These are phyloP conservation scores for Aureobasidium sp. DNA, from an alignment of 2,329 filamentous ascomycete genomes.

Conservation along the genomic window DNA sequence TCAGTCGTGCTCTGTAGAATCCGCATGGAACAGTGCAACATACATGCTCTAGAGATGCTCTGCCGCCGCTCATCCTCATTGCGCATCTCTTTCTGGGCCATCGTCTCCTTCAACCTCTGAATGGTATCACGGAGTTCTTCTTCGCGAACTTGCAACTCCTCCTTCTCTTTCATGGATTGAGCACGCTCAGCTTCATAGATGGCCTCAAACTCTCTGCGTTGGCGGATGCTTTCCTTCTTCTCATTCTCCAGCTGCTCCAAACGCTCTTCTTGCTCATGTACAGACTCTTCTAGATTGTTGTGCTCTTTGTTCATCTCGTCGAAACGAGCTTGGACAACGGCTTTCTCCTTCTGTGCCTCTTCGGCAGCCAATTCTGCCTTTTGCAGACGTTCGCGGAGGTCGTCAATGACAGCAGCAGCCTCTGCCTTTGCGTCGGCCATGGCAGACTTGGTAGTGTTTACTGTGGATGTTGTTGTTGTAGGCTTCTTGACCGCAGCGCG, in stretches of 20 bases:
- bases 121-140: constrained; percentile 88
- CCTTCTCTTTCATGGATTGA: constrained; percentile 83
- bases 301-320: constrained; percentile 82
- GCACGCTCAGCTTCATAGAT: constrained; percentile 88
- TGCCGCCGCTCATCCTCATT: constrained; percentile 47
- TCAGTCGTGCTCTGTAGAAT: constrained; percentile 20
- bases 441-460: constrained; percentile 19
- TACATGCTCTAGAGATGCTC: constrained; percentile 37
- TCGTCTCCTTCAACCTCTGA: constrained; percentile 81
- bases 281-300: constrained; percentile 74
- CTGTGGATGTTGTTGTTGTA: constrained; percentile 15
- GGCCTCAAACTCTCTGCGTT: constrained; percentile 84
- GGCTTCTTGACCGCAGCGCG: constrained; percentile 62
- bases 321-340: constrained; percentile 75
- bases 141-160: constrained; percentile 74
- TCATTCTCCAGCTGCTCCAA: constrained; percentile 76
- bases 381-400: constrained; percentile 74
- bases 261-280: constrained; percentile 79
- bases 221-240: constrained; percentile 73
- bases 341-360: constrained; percentile 73
- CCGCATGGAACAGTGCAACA: background rate
- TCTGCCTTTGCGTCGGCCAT: constrained; percentile 69
- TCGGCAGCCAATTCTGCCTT: constrained; percentile 61
- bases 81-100: constrained; percentile 65
- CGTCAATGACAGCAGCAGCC: constrained; percentile 69